Evolutionary conservation across 345 rosid genomes (phyloP).

Genomic region (Melastoma malabathricum): DNA sequence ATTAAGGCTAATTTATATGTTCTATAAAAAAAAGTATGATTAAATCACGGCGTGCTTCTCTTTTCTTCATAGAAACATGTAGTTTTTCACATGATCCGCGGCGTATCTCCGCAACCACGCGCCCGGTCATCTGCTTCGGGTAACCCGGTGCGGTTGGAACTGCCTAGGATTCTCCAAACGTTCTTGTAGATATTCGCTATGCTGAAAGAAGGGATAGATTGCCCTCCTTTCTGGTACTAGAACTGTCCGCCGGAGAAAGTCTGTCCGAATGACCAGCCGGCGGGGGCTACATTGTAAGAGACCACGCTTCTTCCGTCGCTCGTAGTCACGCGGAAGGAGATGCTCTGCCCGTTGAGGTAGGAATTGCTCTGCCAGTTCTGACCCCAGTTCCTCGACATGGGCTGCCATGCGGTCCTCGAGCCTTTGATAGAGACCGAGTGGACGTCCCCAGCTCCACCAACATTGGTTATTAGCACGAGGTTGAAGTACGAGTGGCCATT

Average conservation of each 20-base stretch:
- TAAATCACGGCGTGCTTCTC: too few relatives aligned
- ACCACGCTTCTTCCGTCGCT: slow-evolving; percentile 48
- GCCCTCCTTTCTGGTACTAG: slow-evolving; percentile 13
- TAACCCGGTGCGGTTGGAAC: too few relatives aligned
- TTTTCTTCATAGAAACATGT: too few relatives aligned
- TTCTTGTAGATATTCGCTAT: too few relatives aligned
- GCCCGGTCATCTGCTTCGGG: too few relatives aligned
- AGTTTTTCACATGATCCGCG: too few relatives aligned
- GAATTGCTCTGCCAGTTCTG: slow-evolving; percentile 83
- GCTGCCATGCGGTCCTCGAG: slow-evolving; percentile 48
- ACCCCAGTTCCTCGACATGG: slow-evolving; percentile 75
- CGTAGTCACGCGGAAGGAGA: slow-evolving; percentile 53
- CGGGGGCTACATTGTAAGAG: slow-evolving; percentile 52
- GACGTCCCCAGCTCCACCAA: slow-evolving; percentile 69
- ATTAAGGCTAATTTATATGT: too few relatives aligned
- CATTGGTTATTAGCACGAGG: slow-evolving; percentile 56
- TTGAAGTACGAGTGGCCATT: slow-evolving; percentile 78
- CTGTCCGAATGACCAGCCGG: slow-evolving; percentile 70
- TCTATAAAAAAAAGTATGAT: too few relatives aligned
- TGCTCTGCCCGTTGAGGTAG: slow-evolving; percentile 54
- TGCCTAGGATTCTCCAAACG: too few relatives aligned
- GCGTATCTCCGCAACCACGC: too few relatives aligned
- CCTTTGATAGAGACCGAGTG: slow-evolving; percentile 52
- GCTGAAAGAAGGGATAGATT: too few relatives aligned
- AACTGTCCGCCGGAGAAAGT: slow-evolving; percentile 54